Conservation (phyloP, 2,329 filamentous ascomycete species). For the Atkinsonella hypoxylon region DNA sequence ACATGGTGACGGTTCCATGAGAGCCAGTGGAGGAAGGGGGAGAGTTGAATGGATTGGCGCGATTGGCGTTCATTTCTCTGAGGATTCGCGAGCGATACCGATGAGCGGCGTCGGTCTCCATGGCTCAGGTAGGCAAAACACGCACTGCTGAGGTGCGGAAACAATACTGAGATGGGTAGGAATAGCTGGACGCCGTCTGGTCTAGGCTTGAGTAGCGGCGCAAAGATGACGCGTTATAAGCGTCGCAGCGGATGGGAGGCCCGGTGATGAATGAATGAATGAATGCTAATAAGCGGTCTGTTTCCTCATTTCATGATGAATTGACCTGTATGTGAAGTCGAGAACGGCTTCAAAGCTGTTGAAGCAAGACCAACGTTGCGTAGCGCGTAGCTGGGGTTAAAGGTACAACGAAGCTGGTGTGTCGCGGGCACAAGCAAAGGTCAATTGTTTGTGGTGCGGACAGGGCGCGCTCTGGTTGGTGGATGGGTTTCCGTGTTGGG, state of each 20-base stretch:
- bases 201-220: neutral
- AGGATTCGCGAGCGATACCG: conserved; percentile 36
- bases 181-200: neutral
- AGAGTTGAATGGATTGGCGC: conserved; percentile 45
- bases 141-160: conserved; percentile 13
- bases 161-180: conserved; percentile 7
- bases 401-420: conserved; percentile 1
- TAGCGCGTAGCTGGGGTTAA: neutral
- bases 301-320: neutral
- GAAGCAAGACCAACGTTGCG: neutral
- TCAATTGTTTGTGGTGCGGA: neutral
- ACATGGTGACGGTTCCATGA: conserved; percentile 43
- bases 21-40: conserved; percentile 46
- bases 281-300: neutral
- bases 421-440: neutral
- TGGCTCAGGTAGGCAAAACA: conserved; percentile 18
- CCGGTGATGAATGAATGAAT: conserved; percentile 5
- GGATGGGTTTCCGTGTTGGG: conserved; percentile 17
- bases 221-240: neutral
- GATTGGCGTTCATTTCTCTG: conserved; percentile 40
- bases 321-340: neutral
- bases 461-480: conserved; percentile 9
- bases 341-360: neutral
- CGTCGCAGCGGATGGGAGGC: neutral
- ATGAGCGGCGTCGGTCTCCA: conserved; percentile 29